Evolutionary conservation across 352 stramenopile species (phyloP), one percentile per base, ranked within the genome.

Genomic region (Globisporangium barbulae): DNA sequence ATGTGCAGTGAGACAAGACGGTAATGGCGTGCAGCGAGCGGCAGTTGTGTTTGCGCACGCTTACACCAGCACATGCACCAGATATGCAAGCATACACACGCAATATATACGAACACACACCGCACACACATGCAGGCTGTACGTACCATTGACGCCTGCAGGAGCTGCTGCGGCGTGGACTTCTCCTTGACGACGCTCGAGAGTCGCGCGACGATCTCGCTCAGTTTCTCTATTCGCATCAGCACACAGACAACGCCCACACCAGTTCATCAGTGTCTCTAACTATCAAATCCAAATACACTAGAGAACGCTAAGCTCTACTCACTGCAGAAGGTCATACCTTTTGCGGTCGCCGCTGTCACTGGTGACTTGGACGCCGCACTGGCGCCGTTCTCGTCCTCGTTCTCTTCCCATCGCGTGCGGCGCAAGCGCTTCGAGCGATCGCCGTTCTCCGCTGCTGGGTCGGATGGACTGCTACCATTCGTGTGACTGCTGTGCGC

Each of bases 181-280:
- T 90, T 86, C 60, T 90, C 71, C 64, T 90, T 78, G 25, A 93
- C 81, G 28, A 93, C 76, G 21, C 65, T 79, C 28, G 81, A 86
- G 19, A 93, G 65, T 10, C 73, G 67, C 76, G 81, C 80, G 13
- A 89, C 83, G 19, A 93, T 82, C 50, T 89, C 83, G 41, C 67
- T 76, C 61, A 90, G 61, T 13, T 63, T 64, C 13, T 44, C 63
- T 69, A 21, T 2, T 3, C 49, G 6, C 31, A 12, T 9, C 19
- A 52, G 10, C 9, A 41, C 1, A 39, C 3, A 50, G 19, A 41
- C n/a, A 41, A 30, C 39, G n/a, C 7, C 49, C 30, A 37, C 25
- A 49, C 41, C 3, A 45, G 12, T 13, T 9, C 7, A 62, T 62
- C 25, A 61, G 55, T 5, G 9, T n/a, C 22, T 15, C 9, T 21